phyloP scores from a whole-genome alignment of 768 basidiomycete genomes.

The Coprinopsis sp. region DNA sequence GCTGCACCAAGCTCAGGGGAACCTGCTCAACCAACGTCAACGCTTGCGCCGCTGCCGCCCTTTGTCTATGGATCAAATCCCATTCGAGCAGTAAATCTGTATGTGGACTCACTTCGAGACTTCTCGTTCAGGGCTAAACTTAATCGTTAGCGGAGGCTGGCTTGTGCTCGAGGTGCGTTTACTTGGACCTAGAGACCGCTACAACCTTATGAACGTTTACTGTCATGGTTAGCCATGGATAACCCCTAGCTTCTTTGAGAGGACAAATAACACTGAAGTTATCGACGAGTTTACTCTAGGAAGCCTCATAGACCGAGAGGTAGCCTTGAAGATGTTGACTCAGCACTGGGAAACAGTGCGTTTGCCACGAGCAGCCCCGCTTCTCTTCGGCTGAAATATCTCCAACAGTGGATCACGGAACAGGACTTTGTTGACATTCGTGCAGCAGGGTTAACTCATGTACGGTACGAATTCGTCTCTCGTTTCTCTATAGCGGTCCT shows the following conservation, averaged over 20 bases:
- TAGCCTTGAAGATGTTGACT: constrained; percentile 39
- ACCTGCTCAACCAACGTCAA: not conserved
- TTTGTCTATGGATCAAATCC: constrained; percentile 18
- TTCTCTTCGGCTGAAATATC: constrained; percentile 4
- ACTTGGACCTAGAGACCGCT: not conserved
- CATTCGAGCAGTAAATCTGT: constrained; percentile 62
- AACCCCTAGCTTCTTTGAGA: constrained; percentile 67
- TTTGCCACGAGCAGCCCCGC: not conserved
- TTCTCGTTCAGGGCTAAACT: not conserved
- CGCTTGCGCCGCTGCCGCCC: not conserved
- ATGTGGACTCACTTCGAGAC: constrained; percentile 22
- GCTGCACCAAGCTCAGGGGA: not conserved
- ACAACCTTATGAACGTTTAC: not conserved
- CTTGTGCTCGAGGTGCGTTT: constrained; percentile 51
- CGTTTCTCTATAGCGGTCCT: too few species aligned
- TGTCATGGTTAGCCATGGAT: constrained; percentile 59
- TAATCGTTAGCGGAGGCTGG: constrained; percentile 49
- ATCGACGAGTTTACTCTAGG: constrained; percentile 65
- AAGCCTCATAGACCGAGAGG: constrained; percentile 39
- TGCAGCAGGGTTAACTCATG: constrained; percentile 66
- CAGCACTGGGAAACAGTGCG: constrained; percentile 54
- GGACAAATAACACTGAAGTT: constrained; percentile 49
- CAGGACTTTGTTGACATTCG: constrained; percentile 63
- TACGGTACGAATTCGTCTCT: too few species aligned
- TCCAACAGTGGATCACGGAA: constrained; percentile 54